A percentile compares a stretch with the other conserved stretches of the same genome.
phyloP scores from a whole-genome alignment of 2,329 filamentous ascomycete species.

The Juglanconis sp. region DNA sequence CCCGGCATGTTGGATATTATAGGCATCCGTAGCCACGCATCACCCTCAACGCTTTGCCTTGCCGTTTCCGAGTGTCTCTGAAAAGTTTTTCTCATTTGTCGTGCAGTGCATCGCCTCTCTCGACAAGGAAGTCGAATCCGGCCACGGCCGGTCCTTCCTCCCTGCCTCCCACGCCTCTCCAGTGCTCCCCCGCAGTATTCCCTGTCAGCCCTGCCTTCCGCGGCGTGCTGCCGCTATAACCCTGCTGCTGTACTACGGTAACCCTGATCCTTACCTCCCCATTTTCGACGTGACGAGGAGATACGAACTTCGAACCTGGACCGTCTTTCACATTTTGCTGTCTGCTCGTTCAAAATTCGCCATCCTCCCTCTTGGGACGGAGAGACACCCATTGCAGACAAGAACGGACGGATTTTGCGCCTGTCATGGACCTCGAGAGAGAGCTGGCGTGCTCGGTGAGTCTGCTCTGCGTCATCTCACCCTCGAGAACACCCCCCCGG shows the following conservation, averaged over 20 bases:
- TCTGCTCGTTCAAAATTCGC: neutral
- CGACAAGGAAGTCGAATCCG: neutral
- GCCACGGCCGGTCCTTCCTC: neutral
- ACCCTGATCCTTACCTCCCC: conserved; percentile 33
- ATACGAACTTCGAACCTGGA: neutral
- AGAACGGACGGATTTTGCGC: conserved; percentile 46
- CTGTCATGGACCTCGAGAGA: conserved; percentile 74
- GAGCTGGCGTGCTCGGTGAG: conserved; percentile 93
- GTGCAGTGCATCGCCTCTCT: neutral
- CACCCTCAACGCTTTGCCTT: neutral
- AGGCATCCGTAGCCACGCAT: neutral
- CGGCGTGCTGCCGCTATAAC: neutral
- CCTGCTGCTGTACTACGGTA: neutral
- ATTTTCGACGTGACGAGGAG: neutral
- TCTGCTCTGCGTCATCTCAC: conserved; percentile 24
- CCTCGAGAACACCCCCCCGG: neutral
- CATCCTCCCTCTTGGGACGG: conserved; percentile 8
- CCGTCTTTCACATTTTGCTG: neutral
- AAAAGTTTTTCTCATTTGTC: neutral
- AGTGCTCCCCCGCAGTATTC: conserved; percentile 7
- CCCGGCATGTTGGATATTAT: neutral
- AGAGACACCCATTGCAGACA: neutral
- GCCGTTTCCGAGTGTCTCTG: neutral
- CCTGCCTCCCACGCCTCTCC: neutral
- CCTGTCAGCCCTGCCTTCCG: conserved; percentile 16